These are phyloP conservation scores for Phoma sp. DNA, from an alignment of 2,329 filamentous ascomycete species.

Conservation along the genomic window DNA sequence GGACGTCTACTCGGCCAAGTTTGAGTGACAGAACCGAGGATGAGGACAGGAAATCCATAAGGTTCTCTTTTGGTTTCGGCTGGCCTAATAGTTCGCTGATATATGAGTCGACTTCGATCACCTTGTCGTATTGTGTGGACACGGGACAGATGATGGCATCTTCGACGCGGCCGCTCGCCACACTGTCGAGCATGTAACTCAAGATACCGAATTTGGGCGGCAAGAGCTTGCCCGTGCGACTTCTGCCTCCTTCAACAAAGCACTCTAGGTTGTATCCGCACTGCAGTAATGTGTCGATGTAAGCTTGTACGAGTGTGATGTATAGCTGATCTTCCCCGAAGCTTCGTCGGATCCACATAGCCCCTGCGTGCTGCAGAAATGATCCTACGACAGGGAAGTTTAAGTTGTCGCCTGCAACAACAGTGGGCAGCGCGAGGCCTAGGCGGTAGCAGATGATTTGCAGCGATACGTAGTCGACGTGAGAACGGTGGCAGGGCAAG, in stretches of 20 bases:
- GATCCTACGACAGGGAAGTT: constrained; percentile 90
- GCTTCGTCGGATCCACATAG: constrained; percentile 92
- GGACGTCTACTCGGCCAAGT: constrained; percentile 89
- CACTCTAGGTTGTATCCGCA: constrained; percentile 95
- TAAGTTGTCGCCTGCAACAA: constrained; percentile 94
- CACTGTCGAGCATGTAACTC: constrained; percentile 86
- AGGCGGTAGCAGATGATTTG: constrained; percentile 96
- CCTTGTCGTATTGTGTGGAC: constrained; percentile 97
- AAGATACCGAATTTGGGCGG: constrained; percentile 96
- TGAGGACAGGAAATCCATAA: constrained; percentile 85
- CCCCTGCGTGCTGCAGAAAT: constrained; percentile 92
- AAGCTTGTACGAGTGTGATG: constrained; percentile 89
- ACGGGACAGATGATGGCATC: constrained; percentile 95
- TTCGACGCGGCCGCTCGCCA: constrained; percentile 84
- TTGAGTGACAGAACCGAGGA: constrained; percentile 89
- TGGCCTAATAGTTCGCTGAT: constrained; percentile 92
- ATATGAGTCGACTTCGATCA: constrained; percentile 91
- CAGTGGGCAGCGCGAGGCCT: constrained; percentile 84
- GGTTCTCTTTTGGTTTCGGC: constrained; percentile 93
- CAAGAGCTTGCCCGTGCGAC: constrained; percentile 89
- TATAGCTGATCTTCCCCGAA: constrained; percentile 95
- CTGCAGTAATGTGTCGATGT: constrained; percentile 90
- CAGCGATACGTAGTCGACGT: constrained; percentile 94
- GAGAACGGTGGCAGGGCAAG: constrained; percentile 89
- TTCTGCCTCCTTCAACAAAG: constrained; percentile 96